Percentiles rank a stretch among this genome's conserved stretches.
These are phyloP conservation scores for Penicillium crustosum DNA, from an alignment of 2,329 filamentous ascomycete genomes.

Conservation along the genomic window DNA sequence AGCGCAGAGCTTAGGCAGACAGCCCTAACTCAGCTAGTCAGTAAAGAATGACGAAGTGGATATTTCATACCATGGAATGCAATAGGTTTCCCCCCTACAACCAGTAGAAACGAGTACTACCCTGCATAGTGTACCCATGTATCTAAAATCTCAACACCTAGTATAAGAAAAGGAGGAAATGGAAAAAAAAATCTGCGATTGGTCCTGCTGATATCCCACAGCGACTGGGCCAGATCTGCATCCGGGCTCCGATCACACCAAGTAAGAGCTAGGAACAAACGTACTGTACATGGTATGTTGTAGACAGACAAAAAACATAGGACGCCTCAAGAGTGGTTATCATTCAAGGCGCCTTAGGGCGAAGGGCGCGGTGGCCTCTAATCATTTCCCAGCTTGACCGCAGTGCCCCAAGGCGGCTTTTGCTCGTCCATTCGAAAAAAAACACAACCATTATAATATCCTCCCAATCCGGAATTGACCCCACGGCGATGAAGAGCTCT, in stretches of 20 bases:
- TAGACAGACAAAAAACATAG: slow-evolving; percentile 22
- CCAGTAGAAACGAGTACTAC: background rate
- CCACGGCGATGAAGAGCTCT: slow-evolving; percentile 15
- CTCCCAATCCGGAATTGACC: slow-evolving; percentile 18
- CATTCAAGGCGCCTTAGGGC: slow-evolving; percentile 15
- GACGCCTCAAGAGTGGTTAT: slow-evolving; percentile 19
- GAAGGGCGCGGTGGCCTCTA: slow-evolving; percentile 13
- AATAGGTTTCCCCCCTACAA: background rate
- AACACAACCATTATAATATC: slow-evolving; percentile 21
- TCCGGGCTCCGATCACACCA: slow-evolving; percentile 19
- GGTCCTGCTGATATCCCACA: slow-evolving; percentile 15
- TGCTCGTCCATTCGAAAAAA: slow-evolving; percentile 13
- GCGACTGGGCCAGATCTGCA: slow-evolving; percentile 21
- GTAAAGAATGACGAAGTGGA: background rate
- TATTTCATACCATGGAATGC: background rate
- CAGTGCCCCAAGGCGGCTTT: slow-evolving; percentile 11
- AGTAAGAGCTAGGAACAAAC: slow-evolving; percentile 27
- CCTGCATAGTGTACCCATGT: too few relatives aligned
- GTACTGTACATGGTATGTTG: slow-evolving; percentile 38
- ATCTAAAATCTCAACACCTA: background rate
- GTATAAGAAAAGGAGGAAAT: background rate
- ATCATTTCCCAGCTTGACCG: slow-evolving; percentile 6
- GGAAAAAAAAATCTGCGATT: slow-evolving; percentile 22
- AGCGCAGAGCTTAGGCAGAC: too few relatives aligned
- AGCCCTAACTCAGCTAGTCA: too few relatives aligned